A percentile compares a stretch with the other conserved stretches of the same genome.
Evolutionary conservation across 2,329 filamentous ascomycete species (phyloP).

Genomic region (Beauveria varroae): DNA sequence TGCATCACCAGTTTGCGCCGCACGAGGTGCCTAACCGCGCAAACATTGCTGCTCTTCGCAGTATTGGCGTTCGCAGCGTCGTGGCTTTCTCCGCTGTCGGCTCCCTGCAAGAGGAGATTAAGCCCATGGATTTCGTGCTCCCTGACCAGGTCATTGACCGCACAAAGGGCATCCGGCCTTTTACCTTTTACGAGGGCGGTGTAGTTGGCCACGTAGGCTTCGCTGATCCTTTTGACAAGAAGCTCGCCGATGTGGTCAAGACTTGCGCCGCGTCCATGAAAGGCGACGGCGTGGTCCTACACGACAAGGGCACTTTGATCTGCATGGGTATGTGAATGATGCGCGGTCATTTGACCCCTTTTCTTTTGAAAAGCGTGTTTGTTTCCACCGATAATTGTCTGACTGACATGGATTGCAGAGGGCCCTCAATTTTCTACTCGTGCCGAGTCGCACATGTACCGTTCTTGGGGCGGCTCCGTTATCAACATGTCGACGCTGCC

Average conservation of each 20-base stretch:
- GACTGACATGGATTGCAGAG: slow-evolving; percentile 44
- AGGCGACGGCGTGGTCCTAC: slow-evolving; percentile 77
- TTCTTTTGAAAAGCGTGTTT: too few relatives aligned
- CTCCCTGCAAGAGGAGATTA: slow-evolving; percentile 84
- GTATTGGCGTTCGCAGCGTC: slow-evolving; percentile 80
- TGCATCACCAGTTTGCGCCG: slow-evolving; percentile 81
- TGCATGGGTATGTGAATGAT: slow-evolving; percentile 67
- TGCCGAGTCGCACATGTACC: slow-evolving; percentile 92
- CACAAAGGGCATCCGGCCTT: slow-evolving; percentile 88
- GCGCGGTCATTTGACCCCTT: background rate
- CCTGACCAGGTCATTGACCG: slow-evolving; percentile 96
- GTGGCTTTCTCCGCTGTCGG: slow-evolving; percentile 95
- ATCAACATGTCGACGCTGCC: slow-evolving; percentile 98
- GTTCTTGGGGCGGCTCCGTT: slow-evolving; percentile 83
- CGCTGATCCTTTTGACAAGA: slow-evolving; percentile 85
- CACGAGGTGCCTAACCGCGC: slow-evolving; percentile 92
- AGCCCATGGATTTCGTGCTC: slow-evolving; percentile 92
- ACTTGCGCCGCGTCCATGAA: slow-evolving; percentile 67
- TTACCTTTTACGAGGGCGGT: slow-evolving; percentile 91
- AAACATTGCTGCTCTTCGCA: slow-evolving; percentile 95
- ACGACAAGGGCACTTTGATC: slow-evolving; percentile 76
- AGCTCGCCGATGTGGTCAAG: slow-evolving; percentile 68
- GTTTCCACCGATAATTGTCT: background rate
- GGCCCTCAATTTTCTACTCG: slow-evolving; percentile 97
- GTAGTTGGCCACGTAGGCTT: slow-evolving; percentile 93